Evolutionary conservation across 768 basidiomycete genomes (phyloP), one percentile per base, ranked within the genome.

Genomic region (Agrocybe chaxingu): DNA sequence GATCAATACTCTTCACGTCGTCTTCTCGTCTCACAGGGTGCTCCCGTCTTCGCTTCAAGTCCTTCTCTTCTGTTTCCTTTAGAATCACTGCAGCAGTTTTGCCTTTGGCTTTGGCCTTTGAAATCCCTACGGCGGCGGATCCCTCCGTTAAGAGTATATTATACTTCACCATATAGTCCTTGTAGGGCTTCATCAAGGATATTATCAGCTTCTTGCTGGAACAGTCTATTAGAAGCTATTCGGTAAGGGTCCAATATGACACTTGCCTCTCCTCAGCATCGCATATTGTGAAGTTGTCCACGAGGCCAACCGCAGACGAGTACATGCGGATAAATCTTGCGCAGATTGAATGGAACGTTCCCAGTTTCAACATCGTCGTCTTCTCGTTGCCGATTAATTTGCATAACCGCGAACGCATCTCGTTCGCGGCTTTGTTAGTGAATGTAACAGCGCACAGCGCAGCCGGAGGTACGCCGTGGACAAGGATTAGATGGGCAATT

Each of bases 401-500:
- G 13, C 69, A 67, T 30, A 96, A 70, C 3, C 92, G 76, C 45
- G 80, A 75, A 46, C 80, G 76, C 90, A 94, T 92, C 70, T 94
- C 92, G 52, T 81, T 85, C 1, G 92, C 90, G 11, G 92, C 91
- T 66, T 92, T 92, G 70, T 92, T 92, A 8, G 92, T 93, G 65
- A 94, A 96, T 5, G 78, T 96, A 8, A 94, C 87, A 2, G 86
- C 85, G 59, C 85, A 87, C 66, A 90, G 85, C 12, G 80, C 72
- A 3, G 73, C 70, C 1, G 87, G 79, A 8, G 73, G 61, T 8
- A 86, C 60, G 19, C 58, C 58, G 57, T 83, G 78, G 29, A 74
- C 63, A 5, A 79, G 62, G 44, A 89, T 81, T 16, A 90, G 69
- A 62, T 87, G 72, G 3, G 81, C 85, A 41, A 89, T 83, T 11